These are phyloP conservation scores for Boletus pseudo-olivaceus DNA, from an alignment of 768 basidiomycete species.

Conservation along the genomic window DNA sequence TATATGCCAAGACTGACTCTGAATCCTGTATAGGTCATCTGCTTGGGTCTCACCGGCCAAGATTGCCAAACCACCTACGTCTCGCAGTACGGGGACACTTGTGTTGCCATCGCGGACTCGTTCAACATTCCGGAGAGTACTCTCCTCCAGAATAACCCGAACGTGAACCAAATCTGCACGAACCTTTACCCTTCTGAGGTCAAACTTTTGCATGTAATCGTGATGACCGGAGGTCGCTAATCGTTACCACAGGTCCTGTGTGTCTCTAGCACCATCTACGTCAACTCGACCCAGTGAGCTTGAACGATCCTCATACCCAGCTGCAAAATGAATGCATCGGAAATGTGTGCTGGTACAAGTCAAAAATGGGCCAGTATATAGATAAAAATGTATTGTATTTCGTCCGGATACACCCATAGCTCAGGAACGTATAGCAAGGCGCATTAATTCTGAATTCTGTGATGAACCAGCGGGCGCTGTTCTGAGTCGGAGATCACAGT, in stretches of 20 bases:
- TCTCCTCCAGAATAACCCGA: constrained; percentile 62
- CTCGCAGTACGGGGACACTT: constrained; percentile 48
- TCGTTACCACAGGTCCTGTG: constrained; percentile 23
- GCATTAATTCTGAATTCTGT: background rate
- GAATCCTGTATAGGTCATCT: constrained; percentile 36
- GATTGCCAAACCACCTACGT: constrained; percentile 56
- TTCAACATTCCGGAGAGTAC: constrained; percentile 44
- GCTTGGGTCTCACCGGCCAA: constrained; percentile 52
- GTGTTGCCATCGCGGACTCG: constrained; percentile 38
- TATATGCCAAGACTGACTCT: background rate
- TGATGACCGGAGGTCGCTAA: background rate
- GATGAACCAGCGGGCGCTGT: background rate
- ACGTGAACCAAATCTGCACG: constrained; percentile 47
- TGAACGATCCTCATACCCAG: background rate
- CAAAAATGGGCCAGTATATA: background rate
- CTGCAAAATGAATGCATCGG: background rate
- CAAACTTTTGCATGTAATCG: background rate
- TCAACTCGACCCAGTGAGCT: constrained; percentile 12
- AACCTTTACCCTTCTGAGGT: constrained; percentile 65
- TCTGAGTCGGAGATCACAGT: background rate
- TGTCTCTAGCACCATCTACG: constrained; percentile 22
- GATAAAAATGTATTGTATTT: background rate
- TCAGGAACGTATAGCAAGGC: background rate
- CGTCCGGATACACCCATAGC: background rate
- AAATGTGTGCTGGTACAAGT: background rate